A percentile compares a stretch with the other conserved stretches of the same genome.
phyloP scores from a whole-genome alignment of 1,284 basidiomycete species.

The Golubevia pallescens region DNA sequence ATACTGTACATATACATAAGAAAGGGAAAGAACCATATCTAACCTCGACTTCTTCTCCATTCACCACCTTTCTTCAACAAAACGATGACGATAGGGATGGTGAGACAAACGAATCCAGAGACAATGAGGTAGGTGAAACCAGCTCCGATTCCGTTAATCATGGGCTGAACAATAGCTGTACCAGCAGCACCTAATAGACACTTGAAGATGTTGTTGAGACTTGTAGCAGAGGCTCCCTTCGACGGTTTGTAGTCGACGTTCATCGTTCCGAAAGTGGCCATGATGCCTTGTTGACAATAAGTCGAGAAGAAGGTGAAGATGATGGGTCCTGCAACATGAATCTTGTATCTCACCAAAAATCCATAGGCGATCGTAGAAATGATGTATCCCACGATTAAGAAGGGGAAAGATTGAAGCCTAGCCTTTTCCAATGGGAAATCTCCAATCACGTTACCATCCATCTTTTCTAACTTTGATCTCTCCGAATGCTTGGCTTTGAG shows the following conservation, averaged over 20 bases:
- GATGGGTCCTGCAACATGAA: constrained; percentile 52
- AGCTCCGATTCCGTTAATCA: constrained; percentile 53
- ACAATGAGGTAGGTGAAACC: constrained; percentile 65
- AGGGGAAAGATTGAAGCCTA: neutral
- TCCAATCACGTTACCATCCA: constrained; percentile 38
- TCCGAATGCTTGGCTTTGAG: constrained; percentile 43
- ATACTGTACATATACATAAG: too few species aligned
- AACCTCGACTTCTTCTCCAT: too few species aligned
- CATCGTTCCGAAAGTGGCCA: constrained; percentile 17
- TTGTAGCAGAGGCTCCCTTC: constrained; percentile 63
- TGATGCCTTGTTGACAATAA: neutral
- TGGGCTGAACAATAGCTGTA: constrained; percentile 35
- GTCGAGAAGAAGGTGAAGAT: constrained; percentile 37
- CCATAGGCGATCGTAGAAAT: constrained; percentile 40
- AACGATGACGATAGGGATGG: too few species aligned
- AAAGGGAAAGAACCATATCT: too few species aligned
- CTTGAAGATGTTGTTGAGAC: constrained; percentile 64
- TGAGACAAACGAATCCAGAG: constrained; percentile 10
- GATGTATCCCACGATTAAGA: constrained; percentile 20
- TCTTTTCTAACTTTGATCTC: constrained; percentile 57
- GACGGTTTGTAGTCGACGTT: constrained; percentile 61
- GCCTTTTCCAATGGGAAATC: neutral
- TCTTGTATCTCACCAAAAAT: constrained; percentile 41
- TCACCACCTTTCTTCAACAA: too few species aligned
- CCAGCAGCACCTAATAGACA: constrained; percentile 63